phyloP scores from a whole-genome alignment of 352 stramenopile genomes.

The Pilasporangium apinafurcum region DNA sequence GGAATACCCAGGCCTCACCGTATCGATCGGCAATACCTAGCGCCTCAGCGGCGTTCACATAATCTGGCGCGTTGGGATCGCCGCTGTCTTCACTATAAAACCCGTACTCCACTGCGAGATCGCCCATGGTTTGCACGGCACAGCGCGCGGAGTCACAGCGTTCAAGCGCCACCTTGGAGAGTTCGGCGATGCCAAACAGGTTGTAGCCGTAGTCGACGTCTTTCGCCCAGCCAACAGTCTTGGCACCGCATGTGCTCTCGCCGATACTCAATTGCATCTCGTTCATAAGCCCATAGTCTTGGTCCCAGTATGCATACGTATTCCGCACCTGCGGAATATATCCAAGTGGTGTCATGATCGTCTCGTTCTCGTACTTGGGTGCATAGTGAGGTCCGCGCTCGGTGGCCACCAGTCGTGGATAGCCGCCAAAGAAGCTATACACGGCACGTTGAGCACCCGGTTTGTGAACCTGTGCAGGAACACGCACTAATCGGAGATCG shows the following conservation, averaged over 20 bases:
- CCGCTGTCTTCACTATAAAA: conserved; percentile 92
- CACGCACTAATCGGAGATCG: conserved; percentile 87
- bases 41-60: conserved; percentile 73
- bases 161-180: conserved; percentile 89
- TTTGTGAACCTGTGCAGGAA: conserved; percentile 77
- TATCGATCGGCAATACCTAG: conserved; percentile 84
- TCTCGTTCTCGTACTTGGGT: conserved; percentile 16
- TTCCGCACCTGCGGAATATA: conserved; percentile 87
- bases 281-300: conserved; percentile 94
- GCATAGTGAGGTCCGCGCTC: conserved; percentile 72
- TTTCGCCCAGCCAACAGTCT: conserved; percentile 68
- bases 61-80: conserved; percentile 45
- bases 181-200: conserved; percentile 87
- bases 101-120: conserved; percentile 87
- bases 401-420: conserved; percentile 59
- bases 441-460: conserved; percentile 34
- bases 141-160: conserved; percentile 77
- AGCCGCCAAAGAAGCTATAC: conserved; percentile 69
- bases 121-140: conserved; percentile 88
- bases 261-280: conserved; percentile 91
- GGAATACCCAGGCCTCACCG: conserved; percentile 92
- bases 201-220: conserved; percentile 70
- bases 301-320: conserved; percentile 93
- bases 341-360: conserved; percentile 53
- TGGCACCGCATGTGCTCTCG: conserved; percentile 90